These are phyloP conservation scores for Camillea tinctor DNA, from an alignment of 2,329 filamentous ascomycete genomes.

Conservation along the genomic window DNA sequence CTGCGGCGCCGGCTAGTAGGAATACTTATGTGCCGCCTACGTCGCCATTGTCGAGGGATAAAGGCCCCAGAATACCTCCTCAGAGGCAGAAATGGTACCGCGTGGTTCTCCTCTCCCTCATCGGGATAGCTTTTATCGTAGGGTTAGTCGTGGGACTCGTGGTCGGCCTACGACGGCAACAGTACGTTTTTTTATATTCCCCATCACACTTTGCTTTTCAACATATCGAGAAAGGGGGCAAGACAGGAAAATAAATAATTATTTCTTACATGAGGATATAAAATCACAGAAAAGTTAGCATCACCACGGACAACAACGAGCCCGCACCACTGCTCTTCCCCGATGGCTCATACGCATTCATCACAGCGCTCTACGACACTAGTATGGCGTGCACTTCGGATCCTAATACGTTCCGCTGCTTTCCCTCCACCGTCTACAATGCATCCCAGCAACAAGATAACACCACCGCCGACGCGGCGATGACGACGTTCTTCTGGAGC, in stretches of 20 bases:
- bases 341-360: conserved; percentile 60
- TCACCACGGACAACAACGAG: neutral
- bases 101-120: conserved; percentile 27
- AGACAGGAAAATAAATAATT: too few species aligned
- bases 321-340: conserved; percentile 46
- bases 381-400: conserved; percentile 58
- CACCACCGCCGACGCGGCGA: conserved; percentile 33
- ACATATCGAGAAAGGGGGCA: too few species aligned
- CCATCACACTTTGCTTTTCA: neutral
- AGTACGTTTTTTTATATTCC: conserved; percentile 28
- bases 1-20: neutral
- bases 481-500: conserved; percentile 61
- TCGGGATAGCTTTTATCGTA: conserved; percentile 34
- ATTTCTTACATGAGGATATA: conserved; percentile 1
- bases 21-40: conserved; percentile 1
- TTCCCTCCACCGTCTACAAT: conserved; percentile 53
- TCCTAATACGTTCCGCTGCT: conserved; percentile 60
- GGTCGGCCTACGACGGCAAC: conserved; percentile 36
- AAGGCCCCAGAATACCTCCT: conserved; percentile 15
- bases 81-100: conserved; percentile 36
- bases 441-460: conserved; percentile 12
- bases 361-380: conserved; percentile 54
- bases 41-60: conserved; percentile 8
- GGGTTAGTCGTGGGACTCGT: conserved; percentile 41
- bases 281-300: conserved; percentile 3